Conservation (phyloP, 306 rosid genomes). For the Quercus engelmannii region DNA sequence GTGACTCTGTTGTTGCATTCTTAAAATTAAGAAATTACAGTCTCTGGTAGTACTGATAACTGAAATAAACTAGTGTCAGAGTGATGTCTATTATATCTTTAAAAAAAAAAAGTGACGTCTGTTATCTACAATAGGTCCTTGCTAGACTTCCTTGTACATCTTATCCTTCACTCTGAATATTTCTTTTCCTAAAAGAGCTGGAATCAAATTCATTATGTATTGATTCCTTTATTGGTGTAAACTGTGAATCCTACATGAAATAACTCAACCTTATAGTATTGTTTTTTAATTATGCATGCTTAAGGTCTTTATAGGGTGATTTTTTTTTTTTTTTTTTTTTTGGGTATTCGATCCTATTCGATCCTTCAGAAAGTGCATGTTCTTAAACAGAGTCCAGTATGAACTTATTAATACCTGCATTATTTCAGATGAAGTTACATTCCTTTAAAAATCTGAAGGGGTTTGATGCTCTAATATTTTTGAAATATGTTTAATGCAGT, state of each 20-base stretch:
- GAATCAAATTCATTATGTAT: constrained; percentile 4
- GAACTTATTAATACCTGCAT: not conserved
- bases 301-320: not conserved
- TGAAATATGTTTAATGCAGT: constrained; percentile 52
- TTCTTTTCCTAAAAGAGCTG: not conserved
- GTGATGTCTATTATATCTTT: not conserved
- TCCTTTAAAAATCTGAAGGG: not conserved
- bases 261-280: not conserved
- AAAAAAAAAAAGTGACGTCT: not conserved
- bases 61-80: not conserved
- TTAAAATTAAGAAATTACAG: not conserved
- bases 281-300: not conserved
- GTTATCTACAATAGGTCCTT: not conserved
- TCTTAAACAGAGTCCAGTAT: not conserved
- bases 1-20: not conserved
- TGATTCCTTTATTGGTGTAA: not conserved
- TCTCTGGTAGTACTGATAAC: not conserved
- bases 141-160: not conserved
- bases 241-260: not conserved
- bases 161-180: not conserved
- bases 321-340: not conserved
- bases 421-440: not conserved
- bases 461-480: constrained; percentile 13
- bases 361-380: not conserved
- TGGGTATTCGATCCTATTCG: not conserved